Evolutionary conservation across 2,329 filamentous ascomycete genomes (phyloP).

Genomic region (Reticulascus tulasneorum): DNA sequence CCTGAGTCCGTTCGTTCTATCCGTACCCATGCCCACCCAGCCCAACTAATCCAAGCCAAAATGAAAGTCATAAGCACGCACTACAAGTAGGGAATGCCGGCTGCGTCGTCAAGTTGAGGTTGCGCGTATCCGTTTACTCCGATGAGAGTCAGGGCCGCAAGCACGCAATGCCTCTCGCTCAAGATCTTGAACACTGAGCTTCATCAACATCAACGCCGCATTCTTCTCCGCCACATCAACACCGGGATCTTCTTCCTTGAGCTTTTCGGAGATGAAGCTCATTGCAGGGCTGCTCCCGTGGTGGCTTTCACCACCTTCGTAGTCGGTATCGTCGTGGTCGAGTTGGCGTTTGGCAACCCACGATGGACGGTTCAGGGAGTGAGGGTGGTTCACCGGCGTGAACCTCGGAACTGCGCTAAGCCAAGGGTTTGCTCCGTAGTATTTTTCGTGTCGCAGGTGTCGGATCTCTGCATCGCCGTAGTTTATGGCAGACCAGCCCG

Average conservation of each 20-base stretch:
- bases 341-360: slow-evolving; percentile 22
- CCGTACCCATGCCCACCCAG: not conserved
- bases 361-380: slow-evolving; percentile 4
- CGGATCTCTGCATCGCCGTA: slow-evolving; percentile 5
- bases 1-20: slow-evolving; percentile 2
- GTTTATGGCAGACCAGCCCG: slow-evolving; percentile 26
- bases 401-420: slow-evolving; percentile 42
- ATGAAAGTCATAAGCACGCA: too few relatives aligned
- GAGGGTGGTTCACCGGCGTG: slow-evolving; percentile 10
- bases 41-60: not conserved
- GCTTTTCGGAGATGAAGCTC: slow-evolving; percentile 3
- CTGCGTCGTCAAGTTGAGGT: slow-evolving; percentile 37
- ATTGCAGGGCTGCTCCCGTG: slow-evolving; percentile 16
- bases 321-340: slow-evolving; percentile 22
- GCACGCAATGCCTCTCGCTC: too few relatives aligned
- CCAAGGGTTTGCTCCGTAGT: slow-evolving; percentile 30
- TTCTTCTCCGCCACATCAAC: slow-evolving; percentile 35
- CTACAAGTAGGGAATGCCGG: too few relatives aligned
- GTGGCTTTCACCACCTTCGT: slow-evolving; percentile 16
- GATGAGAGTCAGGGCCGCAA: slow-evolving; percentile 20
- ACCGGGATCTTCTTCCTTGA: slow-evolving; percentile 10
- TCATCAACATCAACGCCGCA: slow-evolving; percentile 44
- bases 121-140: slow-evolving; percentile 37
- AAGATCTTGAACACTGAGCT: slow-evolving; percentile 21
- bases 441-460: slow-evolving; percentile 11